Evolutionary conservation across 2,329 filamentous ascomycete species (phyloP).

Genomic region (Laburnicola sp.): DNA sequence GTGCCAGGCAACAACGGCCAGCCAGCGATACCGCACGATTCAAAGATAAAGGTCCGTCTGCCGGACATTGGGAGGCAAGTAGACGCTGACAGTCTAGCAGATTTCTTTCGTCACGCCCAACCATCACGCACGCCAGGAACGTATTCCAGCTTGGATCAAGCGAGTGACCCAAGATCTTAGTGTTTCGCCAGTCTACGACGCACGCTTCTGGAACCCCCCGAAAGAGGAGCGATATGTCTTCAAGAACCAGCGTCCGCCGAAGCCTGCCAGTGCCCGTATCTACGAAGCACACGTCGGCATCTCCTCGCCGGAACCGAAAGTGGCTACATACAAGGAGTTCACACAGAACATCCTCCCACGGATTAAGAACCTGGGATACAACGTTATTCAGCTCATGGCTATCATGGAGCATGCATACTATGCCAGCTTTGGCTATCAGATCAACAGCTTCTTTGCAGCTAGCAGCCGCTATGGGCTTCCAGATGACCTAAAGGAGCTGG

Average conservation of each 20-base stretch:
- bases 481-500: conserved; percentile 93
- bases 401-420: conserved; percentile 99
- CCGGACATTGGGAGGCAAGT: background rate
- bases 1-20: conserved; percentile 74
- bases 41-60: conserved; percentile 81
- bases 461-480: conserved; percentile 93
- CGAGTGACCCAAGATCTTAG: conserved; percentile 91
- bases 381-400: conserved; percentile 97
- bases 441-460: conserved; percentile 98
- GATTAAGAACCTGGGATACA: conserved; percentile 90
- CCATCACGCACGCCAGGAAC: conserved; percentile 76
- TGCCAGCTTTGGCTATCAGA: conserved; percentile 96
- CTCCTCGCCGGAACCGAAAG: conserved; percentile 83
- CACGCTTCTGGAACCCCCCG: conserved; percentile 95
- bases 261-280: conserved; percentile 83
- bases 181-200: conserved; percentile 91
- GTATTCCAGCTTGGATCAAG: conserved; percentile 94
- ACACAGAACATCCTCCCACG: conserved; percentile 88
- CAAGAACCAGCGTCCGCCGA: conserved; percentile 79
- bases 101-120: conserved; percentile 80
- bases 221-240: conserved; percentile 75
- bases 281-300: conserved; percentile 99
- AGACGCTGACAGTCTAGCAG: conserved; percentile 50
- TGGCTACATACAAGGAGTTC: conserved; percentile 97
- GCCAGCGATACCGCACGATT: conserved; percentile 84